These are phyloP conservation scores for Penicillium atrosanguineum DNA, from an alignment of 495 filamentous ascomycete species.

Conservation along the genomic window DNA sequence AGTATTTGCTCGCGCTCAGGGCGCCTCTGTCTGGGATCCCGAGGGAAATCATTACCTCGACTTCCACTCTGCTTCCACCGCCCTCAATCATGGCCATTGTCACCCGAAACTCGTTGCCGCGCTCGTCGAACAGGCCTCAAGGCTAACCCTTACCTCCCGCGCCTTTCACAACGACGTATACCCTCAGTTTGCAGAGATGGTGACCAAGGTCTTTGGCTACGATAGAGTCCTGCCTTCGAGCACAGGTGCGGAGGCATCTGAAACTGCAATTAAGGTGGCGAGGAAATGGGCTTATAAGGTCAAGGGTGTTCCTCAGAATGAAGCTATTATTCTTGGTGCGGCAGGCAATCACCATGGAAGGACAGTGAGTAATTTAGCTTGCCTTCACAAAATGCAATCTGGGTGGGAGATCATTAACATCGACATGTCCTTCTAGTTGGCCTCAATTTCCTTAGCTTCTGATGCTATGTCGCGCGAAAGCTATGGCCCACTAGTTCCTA, in stretches of 20 bases:
- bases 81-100: not conserved
- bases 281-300: slow-evolving; percentile 59
- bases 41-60: not conserved
- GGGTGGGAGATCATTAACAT: slow-evolving; percentile 5
- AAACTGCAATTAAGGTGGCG: not conserved
- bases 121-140: not conserved
- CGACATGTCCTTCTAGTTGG: slow-evolving; percentile 60
- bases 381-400: not conserved
- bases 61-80: not conserved
- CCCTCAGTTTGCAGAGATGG: not conserved
- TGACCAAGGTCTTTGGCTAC: not conserved
- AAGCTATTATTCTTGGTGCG: slow-evolving; percentile 81
- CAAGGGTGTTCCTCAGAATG: slow-evolving; percentile 80
- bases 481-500: slow-evolving; percentile 93
- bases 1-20: not conserved
- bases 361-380: slow-evolving; percentile 60
- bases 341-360: slow-evolving; percentile 94
- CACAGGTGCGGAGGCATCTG: not conserved
- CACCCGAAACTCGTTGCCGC: not conserved
- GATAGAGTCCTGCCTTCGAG: not conserved
- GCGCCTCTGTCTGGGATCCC: not conserved
- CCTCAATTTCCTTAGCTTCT: slow-evolving; percentile 88
- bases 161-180: not conserved
- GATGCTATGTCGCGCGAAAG: slow-evolving; percentile 95
- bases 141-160: not conserved